Evolutionary conservation across 1,139 yeast genomes (phyloP), one percentile per base, ranked within the genome.

Genomic region (Yamadazyma pseudoaaseri): DNA sequence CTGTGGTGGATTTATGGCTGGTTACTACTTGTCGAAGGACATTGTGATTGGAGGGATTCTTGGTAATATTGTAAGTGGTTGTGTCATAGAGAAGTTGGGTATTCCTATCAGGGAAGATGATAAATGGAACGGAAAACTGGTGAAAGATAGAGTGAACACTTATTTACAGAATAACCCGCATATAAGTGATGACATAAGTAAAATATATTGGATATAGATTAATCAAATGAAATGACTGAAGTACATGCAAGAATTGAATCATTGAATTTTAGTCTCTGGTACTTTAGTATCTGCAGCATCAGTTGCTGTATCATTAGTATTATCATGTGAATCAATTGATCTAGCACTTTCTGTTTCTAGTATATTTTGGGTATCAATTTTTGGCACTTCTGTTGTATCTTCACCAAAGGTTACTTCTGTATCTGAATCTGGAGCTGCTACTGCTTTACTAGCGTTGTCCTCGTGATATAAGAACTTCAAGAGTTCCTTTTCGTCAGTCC

Each of bases 41-140:
- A 64, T 84, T 64, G 50, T 58, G 0, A 51, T 64, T 2, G 87
- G 81, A 1, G 80, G 82, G 2, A 61, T 83, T 0, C 76, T 77
- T 49, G 97, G 90, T 0, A 84, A 78, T 39, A 62, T 89, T 3
- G 87, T 84, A 0, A 86, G 96, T 41, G 92, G 95, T 0, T 65
- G 81, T 33, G 77, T 84, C 12, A 78, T 90, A 30, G 96, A 89
- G 52, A 80, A 73, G 43, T 61, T 84, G 32, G 97, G 97, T 0
- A 67, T 81, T 51, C 95, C 96, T 0, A 51, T 61, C 20, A 36
- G 33, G 3, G 48, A 43, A 5, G 49, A 39, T 0, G 52, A 47
- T 1, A 35, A 42, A 9, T 84, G 94, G 89, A 86, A 85, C 49
- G 82, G 79, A 0, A 21, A 39, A 15, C 41, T 56, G 7, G 43